Evolutionary conservation across 305 asterid species (phyloP).

Genomic region (Fraxinus sp.): DNA sequence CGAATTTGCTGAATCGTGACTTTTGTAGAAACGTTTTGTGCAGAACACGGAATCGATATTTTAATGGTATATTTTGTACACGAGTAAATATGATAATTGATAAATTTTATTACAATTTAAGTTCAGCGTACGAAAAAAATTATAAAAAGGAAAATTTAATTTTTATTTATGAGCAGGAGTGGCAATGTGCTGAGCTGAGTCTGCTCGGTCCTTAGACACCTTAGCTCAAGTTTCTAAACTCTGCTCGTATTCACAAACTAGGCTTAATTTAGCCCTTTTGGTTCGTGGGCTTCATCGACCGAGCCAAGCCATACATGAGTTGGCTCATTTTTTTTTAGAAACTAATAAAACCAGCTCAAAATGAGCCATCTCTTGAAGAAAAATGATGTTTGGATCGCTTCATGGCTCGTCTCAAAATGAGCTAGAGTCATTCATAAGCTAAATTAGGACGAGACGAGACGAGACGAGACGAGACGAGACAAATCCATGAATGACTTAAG

Average conservation of each 20-base stretch:
- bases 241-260: not conserved
- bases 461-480: not conserved
- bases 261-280: not conserved
- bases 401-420: no score
- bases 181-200: not conserved
- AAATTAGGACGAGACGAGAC: not conserved
- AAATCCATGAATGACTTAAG: not conserved
- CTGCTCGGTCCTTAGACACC: not conserved
- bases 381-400: not conserved
- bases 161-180: no score
- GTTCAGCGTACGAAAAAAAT: not conserved
- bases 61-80: not conserved
- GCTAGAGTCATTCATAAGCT: not conserved
- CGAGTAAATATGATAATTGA: not conserved
- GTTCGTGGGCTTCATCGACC: not conserved
- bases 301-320: not conserved
- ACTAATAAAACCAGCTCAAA: not conserved
- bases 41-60: not conserved
- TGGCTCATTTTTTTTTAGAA: no score
- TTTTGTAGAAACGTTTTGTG: not conserved
- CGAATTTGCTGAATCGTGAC: no score
- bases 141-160: not conserved
- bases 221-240: no score
- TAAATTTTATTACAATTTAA: not conserved
- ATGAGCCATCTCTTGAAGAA: no score